Evolutionary conservation across 2,329 filamentous ascomycete genomes (phyloP).

Genomic region (Rachicladosporium sp.): DNA sequence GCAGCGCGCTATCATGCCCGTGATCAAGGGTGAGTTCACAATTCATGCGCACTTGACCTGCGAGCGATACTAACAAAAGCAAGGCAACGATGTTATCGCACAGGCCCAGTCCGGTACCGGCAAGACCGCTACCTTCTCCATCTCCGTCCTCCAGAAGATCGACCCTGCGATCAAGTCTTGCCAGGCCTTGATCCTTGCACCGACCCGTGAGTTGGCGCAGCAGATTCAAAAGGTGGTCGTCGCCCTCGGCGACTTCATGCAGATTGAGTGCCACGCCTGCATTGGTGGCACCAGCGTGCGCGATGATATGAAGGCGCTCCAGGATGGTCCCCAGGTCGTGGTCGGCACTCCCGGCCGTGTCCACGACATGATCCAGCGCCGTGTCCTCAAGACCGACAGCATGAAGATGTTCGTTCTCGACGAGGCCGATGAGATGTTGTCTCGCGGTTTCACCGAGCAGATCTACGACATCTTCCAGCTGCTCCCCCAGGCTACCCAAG

Average conservation of each 20-base stretch:
- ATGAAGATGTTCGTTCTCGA: slow-evolving; percentile 72
- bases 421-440: slow-evolving; percentile 82
- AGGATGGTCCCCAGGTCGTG: slow-evolving; percentile 95
- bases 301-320: slow-evolving; percentile 72
- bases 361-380: slow-evolving; percentile 67
- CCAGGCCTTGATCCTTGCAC: slow-evolving; percentile 93
- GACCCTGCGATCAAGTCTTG: slow-evolving; percentile 88
- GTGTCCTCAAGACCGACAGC: slow-evolving; percentile 58
- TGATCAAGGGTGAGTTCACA: slow-evolving; percentile 78
- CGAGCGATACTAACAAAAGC: slow-evolving; percentile 5
- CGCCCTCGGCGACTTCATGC: slow-evolving; percentile 99
- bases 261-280: slow-evolving; percentile 96
- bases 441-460: slow-evolving; percentile 92
- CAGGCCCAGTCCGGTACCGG: slow-evolving; percentile 98
- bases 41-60: slow-evolving; percentile 1
- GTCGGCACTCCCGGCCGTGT: slow-evolving; percentile 96
- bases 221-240: slow-evolving; percentile 98
- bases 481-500: slow-evolving; percentile 88
- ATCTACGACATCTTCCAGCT: slow-evolving; percentile 99
- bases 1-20: slow-evolving; percentile 99
- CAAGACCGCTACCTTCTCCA: slow-evolving; percentile 99
- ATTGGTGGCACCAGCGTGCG: slow-evolving; percentile 97
- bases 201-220: slow-evolving; percentile 89
- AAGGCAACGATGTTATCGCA: slow-evolving; percentile 95
- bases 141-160: slow-evolving; percentile 97